Evolutionary conservation across 192 early-diverging fungal species (phyloP).

Genomic region (Coemansia sp.): DNA sequence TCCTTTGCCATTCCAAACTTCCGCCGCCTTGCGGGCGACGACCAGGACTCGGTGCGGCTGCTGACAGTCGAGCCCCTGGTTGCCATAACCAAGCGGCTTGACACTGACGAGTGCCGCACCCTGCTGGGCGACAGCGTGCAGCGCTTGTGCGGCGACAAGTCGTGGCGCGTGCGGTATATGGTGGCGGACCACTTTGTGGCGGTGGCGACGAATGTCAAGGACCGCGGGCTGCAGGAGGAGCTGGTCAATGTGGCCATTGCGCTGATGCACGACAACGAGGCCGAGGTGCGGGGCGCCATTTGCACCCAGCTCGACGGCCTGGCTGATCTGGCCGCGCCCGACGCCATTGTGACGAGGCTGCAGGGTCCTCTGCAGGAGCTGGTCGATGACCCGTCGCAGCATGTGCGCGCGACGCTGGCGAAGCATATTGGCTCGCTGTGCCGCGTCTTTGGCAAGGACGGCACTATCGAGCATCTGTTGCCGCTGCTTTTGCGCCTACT

Average conservation of each 20-base stretch:
- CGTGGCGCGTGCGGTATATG: constrained; percentile 99
- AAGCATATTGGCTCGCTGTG: constrained; percentile 96
- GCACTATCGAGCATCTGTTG: constrained; percentile 92
- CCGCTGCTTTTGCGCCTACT: constrained; percentile 96
- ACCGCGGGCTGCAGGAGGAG: constrained; percentile 69
- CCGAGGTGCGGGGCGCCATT: constrained; percentile 95
- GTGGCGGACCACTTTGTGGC: constrained; percentile 98
- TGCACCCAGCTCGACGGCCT: constrained; percentile 84
- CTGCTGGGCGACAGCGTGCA: constrained; percentile 78
- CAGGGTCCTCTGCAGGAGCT: constrained; percentile 93
- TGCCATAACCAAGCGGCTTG: constrained; percentile 82
- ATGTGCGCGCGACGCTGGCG: constrained; percentile 94
- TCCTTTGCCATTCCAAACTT: constrained; percentile 88
- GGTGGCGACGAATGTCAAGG: constrained; percentile 62
- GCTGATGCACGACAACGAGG: constrained; percentile 94
- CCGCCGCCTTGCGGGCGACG: constrained; percentile 79
- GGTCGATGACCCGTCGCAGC: constrained; percentile 94
- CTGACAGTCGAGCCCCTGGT: constrained; percentile 92
- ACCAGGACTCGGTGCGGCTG: constrained; percentile 97
- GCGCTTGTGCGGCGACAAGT: constrained; percentile 85
- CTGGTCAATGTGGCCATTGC: constrained; percentile 84
- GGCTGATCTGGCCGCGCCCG: constrained; percentile 75
- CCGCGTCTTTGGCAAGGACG: constrained; percentile 93
- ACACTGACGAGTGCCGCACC: constrained; percentile 75
- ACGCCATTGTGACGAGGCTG: constrained; percentile 76